phyloP scores from a whole-genome alignment of 345 rosid species.

The Pistacia vera region DNA sequence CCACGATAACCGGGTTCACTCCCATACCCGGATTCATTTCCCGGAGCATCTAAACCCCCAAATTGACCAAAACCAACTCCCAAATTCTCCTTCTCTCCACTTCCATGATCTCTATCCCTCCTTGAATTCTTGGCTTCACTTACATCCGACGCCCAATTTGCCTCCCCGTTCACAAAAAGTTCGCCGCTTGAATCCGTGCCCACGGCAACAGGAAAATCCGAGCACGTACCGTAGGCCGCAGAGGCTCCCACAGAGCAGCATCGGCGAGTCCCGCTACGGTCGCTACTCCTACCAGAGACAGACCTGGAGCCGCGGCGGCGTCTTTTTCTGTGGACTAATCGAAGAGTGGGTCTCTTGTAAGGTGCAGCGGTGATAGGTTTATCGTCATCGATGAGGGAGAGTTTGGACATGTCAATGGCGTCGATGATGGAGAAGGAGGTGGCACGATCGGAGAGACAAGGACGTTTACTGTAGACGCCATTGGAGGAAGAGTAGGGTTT shows the following conservation, averaged over 20 bases:
- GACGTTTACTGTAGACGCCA: constrained; percentile 59
- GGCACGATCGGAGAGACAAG: constrained; percentile 92
- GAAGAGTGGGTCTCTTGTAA: constrained; percentile 36
- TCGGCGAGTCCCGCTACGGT: constrained; percentile 82
- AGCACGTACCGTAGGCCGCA: constrained; percentile 81
- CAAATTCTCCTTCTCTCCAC: constrained; percentile 50
- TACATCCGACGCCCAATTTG: constrained; percentile 88
- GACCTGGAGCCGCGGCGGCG: constrained; percentile 90
- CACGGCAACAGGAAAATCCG: constrained; percentile 82
- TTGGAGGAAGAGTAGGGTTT: constrained; percentile 36
- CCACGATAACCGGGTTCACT: constrained; percentile 98
- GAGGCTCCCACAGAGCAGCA: constrained; percentile 90
- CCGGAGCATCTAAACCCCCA: constrained; percentile 63
- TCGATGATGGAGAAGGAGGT: constrained; percentile 73
- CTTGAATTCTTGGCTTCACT: constrained; percentile 76
- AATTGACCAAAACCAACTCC: constrained; percentile 45
- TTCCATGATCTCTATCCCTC: constrained; percentile 61
- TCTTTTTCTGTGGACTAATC: constrained; percentile 64
- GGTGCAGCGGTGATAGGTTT: constrained; percentile 28
- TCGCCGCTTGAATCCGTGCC: constrained; percentile 98
- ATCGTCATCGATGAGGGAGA: constrained; percentile 77
- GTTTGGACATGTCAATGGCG: constrained; percentile 68
- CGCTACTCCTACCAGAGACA: constrained; percentile 89
- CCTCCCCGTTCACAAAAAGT: constrained; percentile 73
- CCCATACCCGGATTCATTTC: constrained; percentile 90